Conservation (phyloP, 176 grass and related monocot species). For the Ensete ventricosum region DNA sequence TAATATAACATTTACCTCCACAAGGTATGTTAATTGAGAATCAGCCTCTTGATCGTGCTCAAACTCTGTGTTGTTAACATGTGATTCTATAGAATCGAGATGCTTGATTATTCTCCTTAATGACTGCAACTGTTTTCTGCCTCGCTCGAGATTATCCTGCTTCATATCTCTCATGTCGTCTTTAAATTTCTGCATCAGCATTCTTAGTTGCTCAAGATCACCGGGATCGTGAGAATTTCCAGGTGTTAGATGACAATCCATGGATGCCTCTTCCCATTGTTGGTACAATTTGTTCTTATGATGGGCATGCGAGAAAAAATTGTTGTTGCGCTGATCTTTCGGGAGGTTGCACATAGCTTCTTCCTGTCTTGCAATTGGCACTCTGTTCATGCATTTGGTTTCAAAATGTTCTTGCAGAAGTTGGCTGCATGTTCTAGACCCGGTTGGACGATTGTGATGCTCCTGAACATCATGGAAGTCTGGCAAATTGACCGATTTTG, state of each 20-base stretch:
- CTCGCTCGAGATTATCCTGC: slow-evolving; percentile 12
- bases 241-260: not conserved
- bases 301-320: not conserved
- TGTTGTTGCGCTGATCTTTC: not conserved
- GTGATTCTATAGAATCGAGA: slow-evolving; percentile 22
- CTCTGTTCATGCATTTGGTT: not conserved
- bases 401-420: slow-evolving; percentile 7
- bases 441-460: not conserved
- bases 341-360: not conserved
- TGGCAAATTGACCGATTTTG: slow-evolving; percentile 9
- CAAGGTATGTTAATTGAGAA: not conserved
- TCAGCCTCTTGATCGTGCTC: not conserved
- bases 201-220: slow-evolving; percentile 13
- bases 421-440: not conserved
- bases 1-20: not conserved
- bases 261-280: not conserved
- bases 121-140: slow-evolving; percentile 18
- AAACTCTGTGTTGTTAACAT: not conserved
- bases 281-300: not conserved
- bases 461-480: slow-evolving; percentile 21
- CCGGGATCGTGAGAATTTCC: not conserved
- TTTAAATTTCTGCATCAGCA: slow-evolving; percentile 22
- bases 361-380: not conserved
- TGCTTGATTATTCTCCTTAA: slow-evolving; percentile 22
- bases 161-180: slow-evolving; percentile 19